phyloP scores from a whole-genome alignment of 345 rosid species.

The Cardamine occulta region DNA sequence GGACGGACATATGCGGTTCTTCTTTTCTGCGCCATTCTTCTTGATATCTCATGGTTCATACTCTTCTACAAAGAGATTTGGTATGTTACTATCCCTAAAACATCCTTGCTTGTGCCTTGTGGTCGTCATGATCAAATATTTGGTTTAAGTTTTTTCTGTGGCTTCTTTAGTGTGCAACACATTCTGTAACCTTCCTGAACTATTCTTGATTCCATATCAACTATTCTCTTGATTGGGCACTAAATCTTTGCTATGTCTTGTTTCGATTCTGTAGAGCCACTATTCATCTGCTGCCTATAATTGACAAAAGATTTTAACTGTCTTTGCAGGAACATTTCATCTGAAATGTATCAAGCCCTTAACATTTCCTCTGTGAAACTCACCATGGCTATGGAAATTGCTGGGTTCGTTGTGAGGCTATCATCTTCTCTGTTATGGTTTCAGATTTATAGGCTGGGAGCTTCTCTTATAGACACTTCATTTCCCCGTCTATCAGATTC shows the following conservation, averaged over 20 bases:
- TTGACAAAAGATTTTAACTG: background rate
- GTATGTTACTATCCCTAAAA: slow-evolving; percentile 39
- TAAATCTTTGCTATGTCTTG: background rate
- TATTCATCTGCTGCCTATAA: background rate
- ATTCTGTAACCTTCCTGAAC: background rate
- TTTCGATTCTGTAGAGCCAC: slow-evolving; percentile 1
- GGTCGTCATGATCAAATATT: background rate
- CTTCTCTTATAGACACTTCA: slow-evolving; percentile 49
- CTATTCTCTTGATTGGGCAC: background rate
- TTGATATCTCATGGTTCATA: slow-evolving; percentile 72
- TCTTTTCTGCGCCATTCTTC: slow-evolving; percentile 63
- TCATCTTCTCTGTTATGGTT: slow-evolving; percentile 83
- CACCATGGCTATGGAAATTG: slow-evolving; percentile 76
- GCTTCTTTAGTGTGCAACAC: background rate
- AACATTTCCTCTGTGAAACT: slow-evolving; percentile 79
- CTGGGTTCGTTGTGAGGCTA: slow-evolving; percentile 77
- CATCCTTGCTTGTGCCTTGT: background rate
- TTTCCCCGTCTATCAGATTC: slow-evolving; percentile 56
- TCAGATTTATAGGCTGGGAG: slow-evolving; percentile 92
- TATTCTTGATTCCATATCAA: slow-evolving; percentile 6
- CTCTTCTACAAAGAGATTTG: slow-evolving; percentile 66
- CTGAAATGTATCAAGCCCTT: slow-evolving; percentile 49
- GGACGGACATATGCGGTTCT: slow-evolving; percentile 78
- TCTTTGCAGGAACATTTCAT: slow-evolving; percentile 63
- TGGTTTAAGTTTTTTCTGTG: background rate